Percentiles rank a stretch among this genome's conserved stretches.
Evolutionary conservation across 768 basidiomycete species (phyloP).

Genomic region (Serendipita sp.): DNA sequence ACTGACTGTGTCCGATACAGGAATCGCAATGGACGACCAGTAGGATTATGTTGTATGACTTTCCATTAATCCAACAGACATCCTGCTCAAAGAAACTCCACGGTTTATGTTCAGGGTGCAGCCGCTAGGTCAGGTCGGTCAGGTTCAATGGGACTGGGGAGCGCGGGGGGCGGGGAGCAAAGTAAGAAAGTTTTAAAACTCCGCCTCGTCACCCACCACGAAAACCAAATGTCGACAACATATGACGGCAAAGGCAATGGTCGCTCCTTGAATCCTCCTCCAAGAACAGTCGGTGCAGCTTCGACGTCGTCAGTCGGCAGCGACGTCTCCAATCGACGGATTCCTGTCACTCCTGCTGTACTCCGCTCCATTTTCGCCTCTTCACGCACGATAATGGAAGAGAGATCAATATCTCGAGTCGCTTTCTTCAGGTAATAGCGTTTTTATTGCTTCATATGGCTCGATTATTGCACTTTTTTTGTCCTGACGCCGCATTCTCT

Average conservation of each 20-base stretch:
- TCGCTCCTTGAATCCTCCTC: background rate
- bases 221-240: background rate
- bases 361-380: slow-evolving; percentile 75
- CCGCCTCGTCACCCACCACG: background rate
- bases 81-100: too few relatives aligned
- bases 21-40: too few relatives aligned
- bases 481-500: background rate
- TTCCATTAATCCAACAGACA: too few relatives aligned
- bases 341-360: slow-evolving; percentile 71
- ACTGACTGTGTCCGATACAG: too few relatives aligned
- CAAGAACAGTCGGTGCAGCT: background rate
- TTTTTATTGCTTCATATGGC: background rate
- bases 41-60: too few relatives aligned
- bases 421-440: slow-evolving; percentile 63
- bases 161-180: background rate
- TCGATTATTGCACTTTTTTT: background rate
- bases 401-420: slow-evolving; percentile 66
- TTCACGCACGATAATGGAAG: slow-evolving; percentile 64
- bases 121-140: too few relatives aligned
- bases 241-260: background rate
- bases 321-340: slow-evolving; percentile 15
- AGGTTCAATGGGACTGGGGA: too few relatives aligned
- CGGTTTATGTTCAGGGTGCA: too few relatives aligned
- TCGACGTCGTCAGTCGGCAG: background rate
- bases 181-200: background rate